Evolutionary conservation across 352 stramenopile species (phyloP).

Genomic region (Saprolegnia diclina): DNA sequence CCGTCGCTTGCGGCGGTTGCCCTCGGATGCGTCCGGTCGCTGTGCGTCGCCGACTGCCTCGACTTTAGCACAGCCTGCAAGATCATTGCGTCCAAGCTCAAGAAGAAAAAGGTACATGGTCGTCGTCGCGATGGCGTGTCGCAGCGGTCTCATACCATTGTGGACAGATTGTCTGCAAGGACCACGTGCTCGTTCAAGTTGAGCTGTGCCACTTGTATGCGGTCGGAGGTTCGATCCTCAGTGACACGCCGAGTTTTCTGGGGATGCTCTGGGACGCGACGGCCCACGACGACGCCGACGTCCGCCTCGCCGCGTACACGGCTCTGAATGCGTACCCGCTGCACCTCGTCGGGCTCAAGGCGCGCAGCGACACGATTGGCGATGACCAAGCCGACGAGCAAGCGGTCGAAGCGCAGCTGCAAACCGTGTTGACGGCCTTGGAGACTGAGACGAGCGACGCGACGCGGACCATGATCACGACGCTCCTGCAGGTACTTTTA

Average conservation of each 20-base stretch:
- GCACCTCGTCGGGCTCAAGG: slow-evolving; percentile 37
- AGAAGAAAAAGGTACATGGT: slow-evolving; percentile 50
- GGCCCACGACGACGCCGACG: slow-evolving; percentile 32
- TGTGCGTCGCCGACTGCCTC: slow-evolving; percentile 58
- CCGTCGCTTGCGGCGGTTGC: slow-evolving; percentile 57
- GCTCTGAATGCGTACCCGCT: slow-evolving; percentile 47
- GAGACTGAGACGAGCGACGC: neutral
- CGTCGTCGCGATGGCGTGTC: neutral
- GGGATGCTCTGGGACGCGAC: slow-evolving; percentile 47
- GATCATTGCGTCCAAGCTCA: slow-evolving; percentile 60
- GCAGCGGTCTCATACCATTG: neutral
- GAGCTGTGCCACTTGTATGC: slow-evolving; percentile 20
- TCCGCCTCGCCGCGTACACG: slow-evolving; percentile 41
- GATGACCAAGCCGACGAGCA: slow-evolving; percentile 9
- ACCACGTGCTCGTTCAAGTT: slow-evolving; percentile 21
- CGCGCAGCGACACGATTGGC: slow-evolving; percentile 4
- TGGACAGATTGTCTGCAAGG: slow-evolving; percentile 15
- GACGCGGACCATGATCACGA: neutral
- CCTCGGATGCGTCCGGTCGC: slow-evolving; percentile 46
- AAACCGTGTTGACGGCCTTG: neutral
- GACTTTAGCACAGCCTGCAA: slow-evolving; percentile 75
- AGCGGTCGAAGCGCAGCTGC: slow-evolving; percentile 13
- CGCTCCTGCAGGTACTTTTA: slow-evolving; percentile 15
- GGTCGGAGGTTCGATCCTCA: neutral
- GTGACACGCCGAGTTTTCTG: slow-evolving; percentile 30